Evolutionary conservation across 495 filamentous ascomycete genomes (phyloP).

Genomic region (Achaetomiella virescens): DNA sequence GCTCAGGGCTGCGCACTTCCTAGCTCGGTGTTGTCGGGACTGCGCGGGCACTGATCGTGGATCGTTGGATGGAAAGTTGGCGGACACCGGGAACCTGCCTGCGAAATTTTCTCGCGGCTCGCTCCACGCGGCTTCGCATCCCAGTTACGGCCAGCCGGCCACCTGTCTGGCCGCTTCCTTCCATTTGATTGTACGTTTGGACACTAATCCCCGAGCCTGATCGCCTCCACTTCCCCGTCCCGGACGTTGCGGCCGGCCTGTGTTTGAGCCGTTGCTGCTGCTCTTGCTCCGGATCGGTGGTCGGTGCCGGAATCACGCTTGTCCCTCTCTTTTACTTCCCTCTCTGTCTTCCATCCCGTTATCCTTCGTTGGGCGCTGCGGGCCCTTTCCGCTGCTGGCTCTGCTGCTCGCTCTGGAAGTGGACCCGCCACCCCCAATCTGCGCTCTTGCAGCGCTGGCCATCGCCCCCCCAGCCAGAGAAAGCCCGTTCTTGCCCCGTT

Average conservation of each 20-base stretch:
- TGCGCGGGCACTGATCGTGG: conserved; percentile 24
- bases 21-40: conserved; percentile 18
- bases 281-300: conserved; percentile 8
- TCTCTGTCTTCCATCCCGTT: neutral
- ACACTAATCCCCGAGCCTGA: conserved; percentile 16
- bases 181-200: conserved; percentile 19
- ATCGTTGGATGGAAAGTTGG: no score
- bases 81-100: conserved; percentile 18
- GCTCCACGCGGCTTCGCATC: conserved; percentile 16
- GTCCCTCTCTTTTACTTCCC: neutral
- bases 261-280: conserved; percentile 8
- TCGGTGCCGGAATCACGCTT: conserved; percentile 4
- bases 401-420: conserved; percentile 12
- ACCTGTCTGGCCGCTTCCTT: neutral
- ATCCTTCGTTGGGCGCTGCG: neutral
- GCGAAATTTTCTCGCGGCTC: conserved; percentile 32
- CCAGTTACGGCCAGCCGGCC: conserved; percentile 10
- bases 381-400: neutral
- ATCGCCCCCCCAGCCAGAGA: conserved; percentile 23
- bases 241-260: conserved; percentile 12
- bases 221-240: conserved; percentile 25
- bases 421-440: conserved; percentile 18
- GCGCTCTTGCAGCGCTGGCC: conserved; percentile 16
- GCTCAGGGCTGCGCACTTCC: conserved; percentile 11
- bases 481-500: conserved; percentile 30